Evolutionary conservation across 2,329 filamentous ascomycete species (phyloP), one percentile per base, ranked within the genome.

Genomic region (Tolypocladium tropicale): DNA sequence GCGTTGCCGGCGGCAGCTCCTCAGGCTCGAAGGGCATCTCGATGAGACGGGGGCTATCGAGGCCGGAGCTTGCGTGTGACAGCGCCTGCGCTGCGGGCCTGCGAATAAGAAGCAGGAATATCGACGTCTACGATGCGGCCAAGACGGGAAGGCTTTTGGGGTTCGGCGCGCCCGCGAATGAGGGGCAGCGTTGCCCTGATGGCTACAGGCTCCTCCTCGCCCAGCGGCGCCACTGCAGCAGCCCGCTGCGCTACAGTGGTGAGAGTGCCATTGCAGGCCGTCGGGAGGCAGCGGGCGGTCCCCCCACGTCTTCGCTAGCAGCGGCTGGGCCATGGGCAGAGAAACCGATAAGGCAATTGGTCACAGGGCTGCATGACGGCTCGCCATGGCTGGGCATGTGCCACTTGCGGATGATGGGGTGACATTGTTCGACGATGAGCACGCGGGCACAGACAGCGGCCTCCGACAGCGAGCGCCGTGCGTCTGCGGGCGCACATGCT

Each of bases 1-100:
- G 55, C 25, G 65, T 63, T 43, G 57, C 66, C 48, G 59, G 53
- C 25, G 65, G 61, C 18, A 68, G 56, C 58, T 66, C 62, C 28
- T 64, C 64, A 2, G 70, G 70, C 43, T 66, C 60, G 50, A 66
- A 72, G 6, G 60, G 57, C 62, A 67, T 60, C 1, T 18, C 49
- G 54, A 10, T 6, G 25, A 11, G 23, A 28, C 23, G 46, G n/a
- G 6, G 43, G 7, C 10, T 4, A 30, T 7, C 43, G 25, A 18
- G 25, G 25, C 25, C 25, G 43, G 11, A 14, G 43, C 30, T 43
- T 39, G 18, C 36, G 10, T n/a, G 36, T 39, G 2, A 6, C 36
- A 6, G 12, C 18, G 37, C 37, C 18, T 39, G 14, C 21, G 14
- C 12, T 14, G 43, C 23, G 28, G 23, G 43, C 1, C 43, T 28